Percentiles rank a stretch among this genome's conserved stretches.
Evolutionary conservation across 257 asterid genomes (phyloP).

Genomic region (Solanum bulbocastanum): DNA sequence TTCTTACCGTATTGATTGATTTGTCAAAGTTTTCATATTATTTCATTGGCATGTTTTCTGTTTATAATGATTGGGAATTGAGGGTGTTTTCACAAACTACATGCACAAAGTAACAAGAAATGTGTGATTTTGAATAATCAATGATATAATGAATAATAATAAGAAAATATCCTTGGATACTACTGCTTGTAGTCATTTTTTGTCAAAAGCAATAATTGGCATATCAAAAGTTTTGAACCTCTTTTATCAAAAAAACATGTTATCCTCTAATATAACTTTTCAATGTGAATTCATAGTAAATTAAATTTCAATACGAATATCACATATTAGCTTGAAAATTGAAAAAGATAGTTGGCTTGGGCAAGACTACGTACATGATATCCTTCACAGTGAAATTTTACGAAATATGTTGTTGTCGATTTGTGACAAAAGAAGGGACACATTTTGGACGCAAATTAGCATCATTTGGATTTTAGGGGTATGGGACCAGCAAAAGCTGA

Average conservation of each 20-base stretch:
- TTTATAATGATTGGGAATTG: not conserved
- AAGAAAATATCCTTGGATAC: not conserved
- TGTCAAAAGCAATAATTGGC: not conserved
- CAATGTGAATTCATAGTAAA: not conserved
- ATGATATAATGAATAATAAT: not conserved
- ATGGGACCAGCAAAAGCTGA: not conserved
- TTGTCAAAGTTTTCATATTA: not conserved
- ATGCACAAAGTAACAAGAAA: not conserved
- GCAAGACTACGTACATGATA: not conserved
- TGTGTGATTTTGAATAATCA: not conserved
- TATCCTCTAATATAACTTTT: not conserved
- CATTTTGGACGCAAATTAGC: not conserved
- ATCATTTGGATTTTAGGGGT: not conserved
- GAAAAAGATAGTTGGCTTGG: too few species aligned
- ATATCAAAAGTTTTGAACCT: not conserved
- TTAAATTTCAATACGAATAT: not conserved
- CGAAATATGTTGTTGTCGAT: not conserved
- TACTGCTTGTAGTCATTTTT: not conserved
- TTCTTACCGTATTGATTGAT: not conserved
- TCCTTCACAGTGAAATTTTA: not conserved
- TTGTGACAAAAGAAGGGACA: not conserved
- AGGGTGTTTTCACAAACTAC: not conserved
- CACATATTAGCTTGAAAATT: not conserved
- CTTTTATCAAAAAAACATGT: too few species aligned
- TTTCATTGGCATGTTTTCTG: not conserved